These are phyloP conservation scores for Ustilago xerochloae DNA, from an alignment of 1,284 basidiomycete species.

Conservation along the genomic window DNA sequence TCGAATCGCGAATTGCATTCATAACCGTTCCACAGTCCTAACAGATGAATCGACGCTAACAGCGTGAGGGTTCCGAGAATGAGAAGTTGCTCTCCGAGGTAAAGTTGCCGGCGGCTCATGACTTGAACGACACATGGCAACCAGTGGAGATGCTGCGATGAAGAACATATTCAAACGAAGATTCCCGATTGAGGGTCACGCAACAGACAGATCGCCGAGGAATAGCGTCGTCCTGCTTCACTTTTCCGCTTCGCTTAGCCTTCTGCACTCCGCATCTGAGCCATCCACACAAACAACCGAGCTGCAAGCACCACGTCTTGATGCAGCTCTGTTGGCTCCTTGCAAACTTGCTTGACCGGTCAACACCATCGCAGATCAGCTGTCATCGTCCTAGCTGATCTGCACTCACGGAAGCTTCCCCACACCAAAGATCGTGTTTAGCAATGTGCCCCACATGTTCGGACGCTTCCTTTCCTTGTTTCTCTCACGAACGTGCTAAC, in stretches of 20 bases:
- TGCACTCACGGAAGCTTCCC: background rate
- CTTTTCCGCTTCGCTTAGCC: too few species aligned
- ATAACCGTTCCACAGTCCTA: too few species aligned
- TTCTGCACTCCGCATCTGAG: constrained; percentile 6
- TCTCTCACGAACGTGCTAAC: constrained; percentile 6
- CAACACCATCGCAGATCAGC: background rate
- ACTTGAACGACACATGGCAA: too few species aligned
- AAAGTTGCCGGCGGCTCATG: background rate
- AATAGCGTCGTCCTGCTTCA: background rate
- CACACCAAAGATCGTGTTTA: background rate
- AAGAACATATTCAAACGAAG: background rate
- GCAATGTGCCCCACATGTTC: constrained; percentile 3
- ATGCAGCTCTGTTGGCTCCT: background rate
- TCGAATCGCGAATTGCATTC: too few species aligned
- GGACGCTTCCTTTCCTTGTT: constrained; percentile 3
- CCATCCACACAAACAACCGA: constrained; percentile 8
- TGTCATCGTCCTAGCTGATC: background rate
- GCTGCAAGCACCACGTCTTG: constrained; percentile 8
- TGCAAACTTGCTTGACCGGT: constrained; percentile 1
- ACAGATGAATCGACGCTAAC: too few species aligned
- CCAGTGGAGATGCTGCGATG: background rate
- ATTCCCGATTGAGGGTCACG: background rate
- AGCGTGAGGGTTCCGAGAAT: background rate
- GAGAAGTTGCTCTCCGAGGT: background rate
- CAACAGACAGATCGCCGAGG: background rate